Conservation (phyloP, 1,284 basidiomycete species). For the Apiotrichum mycotoxinovorans region DNA sequence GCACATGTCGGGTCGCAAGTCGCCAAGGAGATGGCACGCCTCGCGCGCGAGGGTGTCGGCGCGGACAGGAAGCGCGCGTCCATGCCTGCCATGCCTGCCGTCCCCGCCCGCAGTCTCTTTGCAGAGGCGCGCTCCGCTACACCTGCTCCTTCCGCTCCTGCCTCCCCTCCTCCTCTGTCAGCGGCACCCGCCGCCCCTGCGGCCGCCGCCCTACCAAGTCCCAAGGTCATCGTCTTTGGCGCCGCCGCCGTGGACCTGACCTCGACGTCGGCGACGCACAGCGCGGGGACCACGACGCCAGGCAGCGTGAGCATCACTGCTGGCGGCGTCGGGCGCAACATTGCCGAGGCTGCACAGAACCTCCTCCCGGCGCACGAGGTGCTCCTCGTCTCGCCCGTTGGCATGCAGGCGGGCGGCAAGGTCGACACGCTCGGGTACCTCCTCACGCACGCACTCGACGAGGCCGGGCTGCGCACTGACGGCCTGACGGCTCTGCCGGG, state of each 20-base stretch:
- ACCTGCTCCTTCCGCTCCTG: background rate
- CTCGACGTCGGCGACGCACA: constrained; percentile 50
- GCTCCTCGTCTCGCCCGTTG: constrained; percentile 52
- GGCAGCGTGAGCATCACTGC: constrained; percentile 69
- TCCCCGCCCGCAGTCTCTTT: background rate
- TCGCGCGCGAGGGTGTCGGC: background rate
- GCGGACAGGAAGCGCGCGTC: background rate
- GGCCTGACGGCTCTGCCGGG: constrained; percentile 58
- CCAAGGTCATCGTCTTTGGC: constrained; percentile 65
- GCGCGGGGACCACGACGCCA: constrained; percentile 65
- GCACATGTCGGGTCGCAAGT: constrained; percentile 78
- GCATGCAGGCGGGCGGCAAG: constrained; percentile 44
- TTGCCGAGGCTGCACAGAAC: constrained; percentile 73
- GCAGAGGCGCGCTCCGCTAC: background rate
- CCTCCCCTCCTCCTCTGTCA: background rate
- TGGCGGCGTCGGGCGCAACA: constrained; percentile 91
- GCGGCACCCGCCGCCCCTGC: no score
- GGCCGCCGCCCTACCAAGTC: constrained; percentile 19
- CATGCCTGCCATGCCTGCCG: background rate
- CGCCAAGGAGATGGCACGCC: constrained; percentile 62
- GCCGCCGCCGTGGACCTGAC: constrained; percentile 84
- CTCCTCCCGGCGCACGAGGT: constrained; percentile 35
- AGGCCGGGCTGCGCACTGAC: constrained; percentile 73
- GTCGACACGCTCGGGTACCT: constrained; percentile 66
- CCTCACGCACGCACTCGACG: constrained; percentile 58